These are phyloP conservation scores for Pelargonium myrrhifolium DNA, from an alignment of 441 rosid species.

Conservation along the genomic window DNA sequence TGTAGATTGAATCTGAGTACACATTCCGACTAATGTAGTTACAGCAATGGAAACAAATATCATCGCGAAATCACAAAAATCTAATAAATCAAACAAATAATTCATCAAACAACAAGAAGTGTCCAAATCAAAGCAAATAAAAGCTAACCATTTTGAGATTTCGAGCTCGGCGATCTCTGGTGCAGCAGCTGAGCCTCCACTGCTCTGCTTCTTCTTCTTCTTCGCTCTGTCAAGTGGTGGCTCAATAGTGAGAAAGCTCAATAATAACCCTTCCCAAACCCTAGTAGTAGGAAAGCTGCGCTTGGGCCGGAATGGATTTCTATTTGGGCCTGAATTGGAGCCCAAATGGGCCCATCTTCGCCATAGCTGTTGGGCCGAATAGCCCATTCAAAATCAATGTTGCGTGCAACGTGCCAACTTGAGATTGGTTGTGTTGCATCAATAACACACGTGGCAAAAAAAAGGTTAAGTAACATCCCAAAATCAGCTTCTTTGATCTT, in stretches of 20 bases:
- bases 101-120: too few species aligned
- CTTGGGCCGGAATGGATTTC: background rate
- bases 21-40: too few species aligned
- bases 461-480: too few species aligned
- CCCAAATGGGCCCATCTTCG: background rate
- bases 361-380: background rate
- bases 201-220: conserved; percentile 4
- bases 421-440: background rate
- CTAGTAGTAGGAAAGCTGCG: background rate
- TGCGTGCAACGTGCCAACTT: background rate
- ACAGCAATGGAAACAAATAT: too few species aligned
- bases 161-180: conserved; percentile 8
- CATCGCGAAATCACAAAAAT: background rate
- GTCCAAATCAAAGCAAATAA: too few species aligned
- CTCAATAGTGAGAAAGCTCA: background rate
- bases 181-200: background rate
- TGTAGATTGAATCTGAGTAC: background rate
- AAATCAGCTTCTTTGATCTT: background rate
- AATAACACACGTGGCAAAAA: background rate
- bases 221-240: background rate
- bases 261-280: background rate
- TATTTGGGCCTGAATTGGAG: background rate
- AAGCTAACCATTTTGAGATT: background rate
- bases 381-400: background rate
- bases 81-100: background rate